Base-by-base conservation (phyloP, 2,329 filamentous ascomycete species). In the Ophiognomonia clavigignenti-juglandacearum region DNA sequence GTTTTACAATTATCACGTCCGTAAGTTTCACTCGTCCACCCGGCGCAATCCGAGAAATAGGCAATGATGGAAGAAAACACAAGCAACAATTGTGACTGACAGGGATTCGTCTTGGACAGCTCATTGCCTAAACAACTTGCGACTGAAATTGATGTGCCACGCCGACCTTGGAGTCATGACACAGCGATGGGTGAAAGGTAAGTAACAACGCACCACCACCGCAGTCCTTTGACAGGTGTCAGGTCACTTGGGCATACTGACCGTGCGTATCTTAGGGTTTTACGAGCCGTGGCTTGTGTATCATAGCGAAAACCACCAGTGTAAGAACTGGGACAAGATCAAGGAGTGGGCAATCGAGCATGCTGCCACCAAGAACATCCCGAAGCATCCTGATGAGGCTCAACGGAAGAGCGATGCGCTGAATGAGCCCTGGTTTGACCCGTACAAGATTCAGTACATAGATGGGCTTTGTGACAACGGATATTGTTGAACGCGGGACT, bases 301-400 rank as follows among this genome's bases (percentile, higher is more conserved):
- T 23, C 31, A 36, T 22, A 43, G 40, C 40, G 31, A 43, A 13
- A 32, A 43, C n/a, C 31, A 36, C 40, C 31, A 35, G 31, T 26
- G 31, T 32, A 41, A 41, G 24, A 41, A 41, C 20, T 41, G 39
- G 39, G 39, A 41, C 23, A 41, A 31, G n/a, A 41, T 41, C 39
- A 41, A 29, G 18, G 24, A 41, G n/a, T 41, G 39, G 39, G 39
- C 39, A 9, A 41, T 19, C 9, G 39, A 41, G 24, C 39, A 41
- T 41, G 24, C 39, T 18, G 39, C 39, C 10, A 27, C 24, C 39
- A 41, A 41, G 14, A 14, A 41, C 23, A n/a, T 41, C 24, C 39
- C 39, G 11, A n/a, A 20, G 18, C 31, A 43, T 27, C 40, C 40
- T 8, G 19, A 36, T n/a, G 40, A 43, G 23, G 40, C 40, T 8